These are phyloP conservation scores for Crithidia sp. DNA, from an alignment of 208 protist genomes.

Conservation along the genomic window DNA sequence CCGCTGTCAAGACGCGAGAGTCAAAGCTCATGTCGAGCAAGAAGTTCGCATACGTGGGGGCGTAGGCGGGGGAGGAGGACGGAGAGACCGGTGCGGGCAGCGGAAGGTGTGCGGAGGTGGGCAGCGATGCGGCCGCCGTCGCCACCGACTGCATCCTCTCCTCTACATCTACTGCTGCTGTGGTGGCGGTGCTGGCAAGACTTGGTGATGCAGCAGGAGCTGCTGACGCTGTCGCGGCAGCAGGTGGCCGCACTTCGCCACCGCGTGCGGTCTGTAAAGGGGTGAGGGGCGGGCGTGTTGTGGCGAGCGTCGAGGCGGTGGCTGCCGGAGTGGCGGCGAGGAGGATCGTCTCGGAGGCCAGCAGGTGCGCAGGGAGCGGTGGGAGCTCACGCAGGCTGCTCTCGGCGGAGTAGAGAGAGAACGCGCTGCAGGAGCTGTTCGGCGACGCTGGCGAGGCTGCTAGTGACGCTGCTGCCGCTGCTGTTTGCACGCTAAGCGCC, in stretches of 20 bases:
- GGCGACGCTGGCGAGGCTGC: background rate
- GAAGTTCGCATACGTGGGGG: slow-evolving; percentile 4
- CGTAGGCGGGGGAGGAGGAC: background rate
- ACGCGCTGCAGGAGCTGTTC: slow-evolving; percentile 30
- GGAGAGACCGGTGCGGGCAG: background rate
- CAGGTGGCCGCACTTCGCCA: too few relatives aligned
- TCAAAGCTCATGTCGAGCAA: slow-evolving; percentile 39
- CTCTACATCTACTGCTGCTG: too few relatives aligned
- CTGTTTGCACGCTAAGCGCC: background rate
- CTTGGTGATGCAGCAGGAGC: too few relatives aligned
- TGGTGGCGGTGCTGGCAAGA: too few relatives aligned
- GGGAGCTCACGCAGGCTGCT: slow-evolving; percentile 20
- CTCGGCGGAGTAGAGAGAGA: slow-evolving; percentile 30
- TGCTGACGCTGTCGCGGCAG: too few relatives aligned
- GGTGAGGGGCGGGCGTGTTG: too few relatives aligned
- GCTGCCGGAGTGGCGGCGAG: background rate
- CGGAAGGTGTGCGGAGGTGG: background rate
- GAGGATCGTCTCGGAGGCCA: background rate
- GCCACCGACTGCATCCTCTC: too few relatives aligned
- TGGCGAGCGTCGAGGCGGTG: too few relatives aligned
- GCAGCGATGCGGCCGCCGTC: background rate
- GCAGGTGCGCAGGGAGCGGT: background rate
- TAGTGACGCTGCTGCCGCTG: background rate
- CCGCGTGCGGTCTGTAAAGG: too few relatives aligned
- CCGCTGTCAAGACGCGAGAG: slow-evolving; percentile 20